Base-by-base conservation (phyloP, 352 stramenopile species). In the Phytophthora idaei region DNA sequence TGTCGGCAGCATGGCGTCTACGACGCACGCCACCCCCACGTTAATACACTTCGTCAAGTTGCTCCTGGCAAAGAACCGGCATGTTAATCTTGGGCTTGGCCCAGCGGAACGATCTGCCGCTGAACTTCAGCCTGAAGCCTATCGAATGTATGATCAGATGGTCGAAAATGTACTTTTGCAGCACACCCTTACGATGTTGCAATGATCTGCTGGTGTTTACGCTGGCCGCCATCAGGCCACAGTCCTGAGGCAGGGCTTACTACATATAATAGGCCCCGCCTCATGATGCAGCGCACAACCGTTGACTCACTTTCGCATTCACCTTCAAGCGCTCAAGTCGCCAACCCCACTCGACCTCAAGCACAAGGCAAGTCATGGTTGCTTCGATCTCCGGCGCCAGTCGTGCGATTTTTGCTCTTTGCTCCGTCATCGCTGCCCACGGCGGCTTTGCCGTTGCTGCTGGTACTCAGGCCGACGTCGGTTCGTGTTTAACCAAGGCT, bases 281-380 rank as follows among this genome's bases (percentile, higher is more conserved):
- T 39, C 34, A 39, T 39, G 34, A 2, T 39, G 34, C 34, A 39
- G 34, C 34, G 9, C 9, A 39, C 34, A 2, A 39, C 8, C 7
- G 34, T 39, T 39, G 41, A 48, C 28, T 53, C 47, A 53, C 8
- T 34, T 39, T 25, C 47, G n/a, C 11, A 53, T 53, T 53, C 34
- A 27, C 47, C 47, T 53, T 39, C 11, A 4, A 17, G 4, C 28
- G 41, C 27, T 27, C 27, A 53, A 53, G 27, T 36, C 47, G 25
- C 39, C 34, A 39, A 39, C 34, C 34, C 9, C 34, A 12, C 34
- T 12, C 28, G 27, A 15, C n/a, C 27, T 32, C 34, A 28, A 37
- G 7, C 14, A 27, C n/a, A 17, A 53, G 28, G 47, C 47, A 39
- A 39, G 17, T 53, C n/a, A 21, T 39, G 47, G 11, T 39, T 15